phyloP scores from a whole-genome alignment of 2,329 filamentous ascomycete genomes.

The Penicillium expansum region DNA sequence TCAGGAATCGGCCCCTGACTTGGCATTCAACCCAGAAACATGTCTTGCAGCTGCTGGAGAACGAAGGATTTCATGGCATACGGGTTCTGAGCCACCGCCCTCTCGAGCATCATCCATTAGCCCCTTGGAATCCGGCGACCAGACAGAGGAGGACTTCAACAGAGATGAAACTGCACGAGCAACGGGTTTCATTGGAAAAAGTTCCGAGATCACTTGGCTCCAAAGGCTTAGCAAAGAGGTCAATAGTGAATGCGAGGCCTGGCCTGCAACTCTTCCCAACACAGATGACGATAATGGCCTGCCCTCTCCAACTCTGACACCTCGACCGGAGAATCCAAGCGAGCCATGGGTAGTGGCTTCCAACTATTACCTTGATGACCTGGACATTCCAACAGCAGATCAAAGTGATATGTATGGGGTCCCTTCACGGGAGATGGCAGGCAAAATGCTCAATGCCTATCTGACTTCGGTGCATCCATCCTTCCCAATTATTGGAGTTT shows the following conservation, averaged over 20 bases:
- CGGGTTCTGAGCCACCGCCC: conserved; percentile 23
- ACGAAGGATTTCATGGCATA: conserved; percentile 15
- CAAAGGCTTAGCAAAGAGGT: conserved; percentile 40
- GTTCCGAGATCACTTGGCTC: conserved; percentile 47
- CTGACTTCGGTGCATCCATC: conserved; percentile 44
- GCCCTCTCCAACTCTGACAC: conserved; percentile 29
- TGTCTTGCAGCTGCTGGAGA: conserved; percentile 15
- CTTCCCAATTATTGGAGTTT: conserved; percentile 45
- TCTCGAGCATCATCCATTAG: conserved; percentile 27
- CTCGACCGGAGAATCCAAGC: conserved; percentile 20
- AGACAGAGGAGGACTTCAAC: conserved; percentile 45
- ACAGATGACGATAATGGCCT: conserved; percentile 23
- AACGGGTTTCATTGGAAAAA: conserved; percentile 46
- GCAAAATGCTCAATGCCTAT: conserved; percentile 42
- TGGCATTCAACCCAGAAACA: conserved; percentile 23
- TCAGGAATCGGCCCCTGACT: conserved; percentile 26
- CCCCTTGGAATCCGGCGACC: conserved; percentile 41
- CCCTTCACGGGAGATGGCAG: conserved; percentile 38
- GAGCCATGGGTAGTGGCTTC: conserved; percentile 30
- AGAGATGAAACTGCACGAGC: conserved; percentile 38
- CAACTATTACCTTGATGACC: conserved; percentile 44
- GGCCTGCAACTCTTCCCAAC: conserved; percentile 16
- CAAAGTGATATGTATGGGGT: conserved; percentile 38
- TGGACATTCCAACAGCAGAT: conserved; percentile 36
- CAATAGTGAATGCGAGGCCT: conserved; percentile 24